These are phyloP conservation scores for Rhizophagus sp. DNA, from an alignment of 192 early-diverging fungal genomes.

Conservation along the genomic window DNA sequence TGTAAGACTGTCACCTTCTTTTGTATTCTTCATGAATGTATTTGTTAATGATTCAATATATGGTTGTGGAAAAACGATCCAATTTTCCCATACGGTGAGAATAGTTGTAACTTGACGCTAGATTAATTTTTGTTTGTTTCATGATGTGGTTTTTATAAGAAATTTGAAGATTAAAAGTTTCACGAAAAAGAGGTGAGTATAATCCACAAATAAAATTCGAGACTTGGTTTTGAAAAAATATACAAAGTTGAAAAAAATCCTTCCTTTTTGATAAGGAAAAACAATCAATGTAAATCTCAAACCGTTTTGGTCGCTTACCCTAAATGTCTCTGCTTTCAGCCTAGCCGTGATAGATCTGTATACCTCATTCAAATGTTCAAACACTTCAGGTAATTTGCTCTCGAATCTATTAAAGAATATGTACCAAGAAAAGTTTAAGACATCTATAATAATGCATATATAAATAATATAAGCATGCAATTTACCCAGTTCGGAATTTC, in stretches of 20 bases:
- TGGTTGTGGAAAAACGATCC: slow-evolving; percentile 81
- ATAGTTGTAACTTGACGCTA: slow-evolving; percentile 60
- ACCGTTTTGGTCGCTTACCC: slow-evolving; percentile 37
- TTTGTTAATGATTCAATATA: slow-evolving; percentile 59
- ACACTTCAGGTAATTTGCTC: slow-evolving; percentile 57
- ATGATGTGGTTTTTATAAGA: not conserved
- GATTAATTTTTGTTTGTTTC: slow-evolving; percentile 1
- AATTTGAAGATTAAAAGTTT: slow-evolving; percentile 13
- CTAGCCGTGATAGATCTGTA: slow-evolving; percentile 70
- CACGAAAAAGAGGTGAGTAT: slow-evolving; percentile 13
- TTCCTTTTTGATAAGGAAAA: not conserved
- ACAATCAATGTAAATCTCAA: not conserved
- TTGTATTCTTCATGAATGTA: slow-evolving; percentile 53
- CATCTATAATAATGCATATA: not conserved
- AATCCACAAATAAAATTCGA: not conserved
- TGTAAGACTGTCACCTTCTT: slow-evolving; percentile 14
- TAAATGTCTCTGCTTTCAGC: slow-evolving; percentile 80
- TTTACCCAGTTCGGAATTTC: slow-evolving; percentile 70
- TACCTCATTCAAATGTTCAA: slow-evolving; percentile 67
- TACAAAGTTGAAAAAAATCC: not conserved
- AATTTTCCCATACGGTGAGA: slow-evolving; percentile 83
- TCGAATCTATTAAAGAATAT: slow-evolving; percentile 51
- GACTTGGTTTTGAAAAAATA: not conserved
- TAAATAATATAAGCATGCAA: not conserved
- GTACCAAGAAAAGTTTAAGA: not conserved